Evolutionary conservation across 805 yeast species (phyloP), one percentile per base, ranked within the genome.

Genomic region (Vanderwaltozyma tropicalis): DNA sequence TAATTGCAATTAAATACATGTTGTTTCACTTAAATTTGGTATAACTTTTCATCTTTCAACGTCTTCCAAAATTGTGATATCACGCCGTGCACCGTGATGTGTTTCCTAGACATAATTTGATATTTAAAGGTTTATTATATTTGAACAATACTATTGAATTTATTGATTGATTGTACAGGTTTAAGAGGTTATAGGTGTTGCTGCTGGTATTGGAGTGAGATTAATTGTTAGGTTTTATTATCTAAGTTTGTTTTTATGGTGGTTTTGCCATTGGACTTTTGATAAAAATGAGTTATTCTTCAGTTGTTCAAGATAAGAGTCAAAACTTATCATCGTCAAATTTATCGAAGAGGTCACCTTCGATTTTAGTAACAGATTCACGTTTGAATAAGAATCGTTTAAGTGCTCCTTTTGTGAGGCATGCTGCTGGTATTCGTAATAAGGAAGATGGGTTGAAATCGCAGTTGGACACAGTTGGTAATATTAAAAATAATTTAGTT

Each of bases 301-400:
- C 38, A 1, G 18, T 17, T 15, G 28, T 19, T 5, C 19, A 19
- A 8, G 20, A 11, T 14, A 31, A 18, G 14, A 15, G 5, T 21
- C 29, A 17, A 7, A 8, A 18, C 5, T 8, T 4, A 7, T 8
- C 12, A 4, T 7, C 17, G 11, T 15, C 19, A 19, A 19, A 18
- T 15, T 43, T 58, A 53, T 48, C 95, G 12, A 84, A 83, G 50
- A 64, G 96, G 49, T 84, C 96, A 22, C 96, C 97, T 10, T 84
- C 95, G 1, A 88, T 88, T 52, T 68, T 88, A 40, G 97, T 88
- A 28, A 89, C 97, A 0, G 97, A 88, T 62, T 76, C 84, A 2
- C 68, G 97, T 42, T 70, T 76, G 43, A 57, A 72, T 5, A 69
- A 72, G 19, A 63, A 69, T n/a, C 56, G 79, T 35, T 44, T 49